Evolutionary conservation across 352 stramenopile species (phyloP), one percentile per base, ranked within the genome.

Genomic region (Globisporangium uncinulatum): DNA sequence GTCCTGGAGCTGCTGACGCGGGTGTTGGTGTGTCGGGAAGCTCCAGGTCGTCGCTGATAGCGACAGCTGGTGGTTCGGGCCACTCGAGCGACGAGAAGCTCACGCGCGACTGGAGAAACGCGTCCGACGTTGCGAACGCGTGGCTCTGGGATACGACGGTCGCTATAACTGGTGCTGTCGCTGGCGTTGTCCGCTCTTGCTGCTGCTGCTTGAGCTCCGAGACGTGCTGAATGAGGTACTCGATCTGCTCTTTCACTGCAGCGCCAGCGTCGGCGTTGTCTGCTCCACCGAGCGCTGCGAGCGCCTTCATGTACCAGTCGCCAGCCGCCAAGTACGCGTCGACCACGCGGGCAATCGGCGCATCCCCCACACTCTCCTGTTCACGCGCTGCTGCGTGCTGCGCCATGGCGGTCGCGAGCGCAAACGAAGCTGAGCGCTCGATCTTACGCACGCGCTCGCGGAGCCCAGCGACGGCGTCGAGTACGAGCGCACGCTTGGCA

Each of bases 171-270:
- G 42, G 31, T 13, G 17, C 21, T 21, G n/a, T 10, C 15, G 17
- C n/a, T 34, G 36, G 10, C 29, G n/a, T 39, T 42, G 14, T 32
- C 47, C 24, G 50, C 2, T 2, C 32, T 21, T 15, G 46, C 41
- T 17, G 37, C 14, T 15, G 61, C 31, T 53, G 15, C 32, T 90
- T 92, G 7, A 90, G 65, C 48, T 63, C 45, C 1, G 69, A 82
- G 11, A 86, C 74, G 57, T 92, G 72, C 41, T 79, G 67, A 31
- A 92, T 89, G 14, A 92, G 47, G 58, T 87, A 92, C 68, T 90
- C 78, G 32, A 92, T 72, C 55, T 92, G 79, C 51, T 89, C 69
- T 7, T 66, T 73, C 29, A 89, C 67, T 0, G 67, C 78, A 8
- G 63, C 65, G 4, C 68, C 69, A 7, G 76, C 53, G 32, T 54